Conservation (phyloP, 1,139 yeast genomes). For the Debaryomyces sp. region DNA sequence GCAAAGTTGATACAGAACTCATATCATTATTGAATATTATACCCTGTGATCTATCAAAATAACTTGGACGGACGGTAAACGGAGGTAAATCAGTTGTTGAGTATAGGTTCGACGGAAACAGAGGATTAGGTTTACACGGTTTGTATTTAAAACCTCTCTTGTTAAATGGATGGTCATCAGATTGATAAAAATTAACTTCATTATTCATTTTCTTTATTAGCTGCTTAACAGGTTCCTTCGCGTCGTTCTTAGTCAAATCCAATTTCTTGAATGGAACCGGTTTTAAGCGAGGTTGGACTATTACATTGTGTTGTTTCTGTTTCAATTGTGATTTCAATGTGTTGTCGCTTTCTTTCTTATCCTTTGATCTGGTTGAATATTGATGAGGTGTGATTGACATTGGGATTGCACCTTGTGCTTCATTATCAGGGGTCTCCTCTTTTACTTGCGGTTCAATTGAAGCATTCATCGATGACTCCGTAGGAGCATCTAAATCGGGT, state of each 20-base stretch:
- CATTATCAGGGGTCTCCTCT: constrained; percentile 7
- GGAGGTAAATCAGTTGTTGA: constrained; percentile 79
- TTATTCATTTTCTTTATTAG: constrained; percentile 11
- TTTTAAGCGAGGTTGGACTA: constrained; percentile 47
- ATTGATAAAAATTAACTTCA: constrained; percentile 39
- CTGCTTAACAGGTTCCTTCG: constrained; percentile 10
- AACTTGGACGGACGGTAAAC: constrained; percentile 58
- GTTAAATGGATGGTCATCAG: constrained; percentile 81
- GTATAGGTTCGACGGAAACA: constrained; percentile 61
- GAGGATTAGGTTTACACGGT: constrained; percentile 75
- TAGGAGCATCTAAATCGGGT: background rate
- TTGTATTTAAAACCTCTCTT: constrained; percentile 81
- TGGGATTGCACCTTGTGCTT: background rate
- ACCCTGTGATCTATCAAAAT: constrained; percentile 73
- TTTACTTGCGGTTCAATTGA: constrained; percentile 30
- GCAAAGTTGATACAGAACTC: constrained; percentile 52
- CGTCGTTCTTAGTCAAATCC: constrained; percentile 27
- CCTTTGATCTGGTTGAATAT: constrained; percentile 31
- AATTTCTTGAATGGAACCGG: constrained; percentile 45
- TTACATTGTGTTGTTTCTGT: constrained; percentile 32
- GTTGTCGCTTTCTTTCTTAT: constrained; percentile 18
- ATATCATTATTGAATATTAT: constrained; percentile 49
- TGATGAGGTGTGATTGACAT: constrained; percentile 12
- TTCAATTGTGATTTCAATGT: constrained; percentile 21
- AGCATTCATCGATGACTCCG: constrained; percentile 9